These are phyloP conservation scores for Aegilops bicornis DNA, from an alignment of 176 grass and related monocot species.

Conservation along the genomic window DNA sequence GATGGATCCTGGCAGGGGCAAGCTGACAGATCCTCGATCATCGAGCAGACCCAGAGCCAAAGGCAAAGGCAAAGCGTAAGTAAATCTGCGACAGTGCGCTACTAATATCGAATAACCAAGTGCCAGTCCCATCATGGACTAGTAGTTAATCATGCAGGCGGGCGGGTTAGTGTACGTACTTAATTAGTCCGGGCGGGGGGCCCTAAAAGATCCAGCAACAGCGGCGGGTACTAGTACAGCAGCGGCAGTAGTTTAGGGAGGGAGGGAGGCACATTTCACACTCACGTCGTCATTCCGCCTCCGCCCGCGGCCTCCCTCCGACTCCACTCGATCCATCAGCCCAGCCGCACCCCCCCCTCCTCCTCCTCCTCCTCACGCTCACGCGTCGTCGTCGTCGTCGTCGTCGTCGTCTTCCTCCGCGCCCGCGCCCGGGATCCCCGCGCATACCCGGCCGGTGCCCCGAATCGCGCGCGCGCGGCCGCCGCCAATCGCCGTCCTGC, in stretches of 20 bases:
- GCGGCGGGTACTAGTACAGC: too few species aligned
- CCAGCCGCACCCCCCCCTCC: too few species aligned
- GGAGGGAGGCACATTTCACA: background rate
- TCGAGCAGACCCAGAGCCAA: background rate
- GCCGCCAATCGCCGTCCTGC: background rate
- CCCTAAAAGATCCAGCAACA: background rate
- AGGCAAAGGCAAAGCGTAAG: background rate
- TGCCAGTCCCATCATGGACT: background rate
- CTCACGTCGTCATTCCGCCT: background rate
- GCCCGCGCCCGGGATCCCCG: background rate
- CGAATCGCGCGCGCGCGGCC: background rate
- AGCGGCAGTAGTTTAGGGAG: too few species aligned
- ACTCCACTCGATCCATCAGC: background rate
- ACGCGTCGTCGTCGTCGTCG: background rate
- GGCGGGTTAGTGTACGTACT: background rate
- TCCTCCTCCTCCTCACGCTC: background rate
- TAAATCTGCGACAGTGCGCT: background rate
- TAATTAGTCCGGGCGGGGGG: background rate
- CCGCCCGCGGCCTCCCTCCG: background rate
- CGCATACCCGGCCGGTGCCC: background rate
- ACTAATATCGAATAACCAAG: background rate
- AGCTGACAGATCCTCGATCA: background rate
- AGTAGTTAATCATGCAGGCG: background rate
- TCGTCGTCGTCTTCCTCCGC: background rate
- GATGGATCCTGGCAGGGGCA: background rate